Evolutionary conservation across 257 asterid genomes (phyloP).

Genomic region (Rauvolfia tetraphylla): DNA sequence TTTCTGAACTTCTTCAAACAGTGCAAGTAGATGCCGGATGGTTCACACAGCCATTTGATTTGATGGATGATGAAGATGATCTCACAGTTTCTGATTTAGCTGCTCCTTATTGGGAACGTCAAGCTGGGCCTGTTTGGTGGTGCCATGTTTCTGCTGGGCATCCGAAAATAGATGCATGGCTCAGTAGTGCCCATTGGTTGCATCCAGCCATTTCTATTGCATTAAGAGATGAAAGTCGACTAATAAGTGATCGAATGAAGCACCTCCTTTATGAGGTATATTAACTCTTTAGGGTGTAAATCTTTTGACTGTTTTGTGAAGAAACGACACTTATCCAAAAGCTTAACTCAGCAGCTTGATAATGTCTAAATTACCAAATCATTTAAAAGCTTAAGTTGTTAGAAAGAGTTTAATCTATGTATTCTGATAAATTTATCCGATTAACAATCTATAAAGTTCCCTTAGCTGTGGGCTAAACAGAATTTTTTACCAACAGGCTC

Average conservation of each 20-base stretch:
- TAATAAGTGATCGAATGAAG: slow-evolving; percentile 90
- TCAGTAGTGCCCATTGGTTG: slow-evolving; percentile 71
- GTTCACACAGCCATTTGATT: slow-evolving; percentile 48
- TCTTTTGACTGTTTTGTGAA: slow-evolving; percentile 8
- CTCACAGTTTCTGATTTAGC: slow-evolving; percentile 87
- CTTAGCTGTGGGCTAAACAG: neutral
- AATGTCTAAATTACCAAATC: neutral
- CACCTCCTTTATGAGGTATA: slow-evolving; percentile 87
- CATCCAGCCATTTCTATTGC: slow-evolving; percentile 94
- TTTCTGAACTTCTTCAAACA: slow-evolving; percentile 60
- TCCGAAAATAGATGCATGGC: slow-evolving; percentile 74
- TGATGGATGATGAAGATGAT: slow-evolving; percentile 64
- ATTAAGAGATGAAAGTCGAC: slow-evolving; percentile 80
- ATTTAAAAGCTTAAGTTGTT: neutral
- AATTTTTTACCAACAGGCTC: neutral
- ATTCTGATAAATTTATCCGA: too few species aligned
- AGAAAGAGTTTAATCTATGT: neutral
- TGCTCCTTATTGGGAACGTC: slow-evolving; percentile 91
- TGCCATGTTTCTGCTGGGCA: slow-evolving; percentile 90
- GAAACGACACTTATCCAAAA: neutral
- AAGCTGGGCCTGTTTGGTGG: slow-evolving; percentile 98
- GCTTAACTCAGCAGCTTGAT: neutral
- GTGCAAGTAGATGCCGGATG: slow-evolving; percentile 66
- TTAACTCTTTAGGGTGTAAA: slow-evolving; percentile 10
- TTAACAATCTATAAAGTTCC: neutral